Conservation (phyloP, 2,329 filamentous ascomycete genomes). For the Ophiostoma perfectum region DNA sequence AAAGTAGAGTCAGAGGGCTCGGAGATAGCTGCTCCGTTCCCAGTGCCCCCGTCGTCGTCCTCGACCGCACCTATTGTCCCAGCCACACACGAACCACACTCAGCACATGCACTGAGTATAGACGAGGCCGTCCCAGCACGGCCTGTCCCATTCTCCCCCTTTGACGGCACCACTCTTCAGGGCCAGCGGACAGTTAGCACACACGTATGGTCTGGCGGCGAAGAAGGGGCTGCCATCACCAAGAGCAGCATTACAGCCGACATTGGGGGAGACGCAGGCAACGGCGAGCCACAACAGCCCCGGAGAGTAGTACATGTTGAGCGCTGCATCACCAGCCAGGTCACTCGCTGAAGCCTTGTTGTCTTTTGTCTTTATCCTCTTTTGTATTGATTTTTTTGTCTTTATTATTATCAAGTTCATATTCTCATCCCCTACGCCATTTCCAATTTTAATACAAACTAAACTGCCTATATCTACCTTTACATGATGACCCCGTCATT, state of each 20-base stretch:
- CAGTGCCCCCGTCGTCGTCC: neutral
- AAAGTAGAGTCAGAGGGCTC: neutral
- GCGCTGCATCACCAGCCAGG: constrained; percentile 19
- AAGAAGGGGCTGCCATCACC: neutral
- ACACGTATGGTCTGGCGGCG: constrained; percentile 21
- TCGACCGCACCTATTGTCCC: neutral
- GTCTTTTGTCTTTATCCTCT: neutral
- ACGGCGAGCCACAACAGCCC: neutral
- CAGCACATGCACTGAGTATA: neutral
- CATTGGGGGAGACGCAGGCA: neutral
- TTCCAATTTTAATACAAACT: too few relatives aligned
- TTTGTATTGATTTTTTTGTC: neutral
- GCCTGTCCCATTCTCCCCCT: neutral
- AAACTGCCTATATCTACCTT: too few relatives aligned
- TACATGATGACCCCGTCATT: too few relatives aligned
- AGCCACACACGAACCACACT: neutral
- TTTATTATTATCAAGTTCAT: neutral
- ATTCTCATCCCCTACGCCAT: neutral
- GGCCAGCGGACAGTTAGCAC: constrained; percentile 17
- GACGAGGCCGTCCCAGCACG: neutral
- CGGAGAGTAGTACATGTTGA: constrained; percentile 20
- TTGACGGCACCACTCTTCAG: constrained; percentile 14
- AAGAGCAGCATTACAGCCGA: neutral
- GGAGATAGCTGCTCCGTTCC: neutral
- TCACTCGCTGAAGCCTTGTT: neutral